Evolutionary conservation across 208 protist species (phyloP).

Genomic region (Trypanosoma boissoni): DNA sequence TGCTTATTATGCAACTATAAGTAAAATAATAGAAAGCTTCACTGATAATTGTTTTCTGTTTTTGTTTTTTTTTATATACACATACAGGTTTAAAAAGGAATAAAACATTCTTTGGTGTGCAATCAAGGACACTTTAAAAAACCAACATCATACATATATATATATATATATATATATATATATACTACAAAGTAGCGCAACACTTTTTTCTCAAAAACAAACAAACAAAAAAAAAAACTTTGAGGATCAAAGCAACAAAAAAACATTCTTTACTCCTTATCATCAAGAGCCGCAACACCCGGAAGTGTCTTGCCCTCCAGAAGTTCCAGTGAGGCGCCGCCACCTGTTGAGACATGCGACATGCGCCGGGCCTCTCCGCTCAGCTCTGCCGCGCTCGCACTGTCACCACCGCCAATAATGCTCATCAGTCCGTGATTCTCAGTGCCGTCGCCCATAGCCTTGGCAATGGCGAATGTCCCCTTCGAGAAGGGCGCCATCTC

Average conservation of each 20-base stretch:
- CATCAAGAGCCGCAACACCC: slow-evolving; percentile 84
- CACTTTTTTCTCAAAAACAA: neutral
- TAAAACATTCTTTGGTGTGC: neutral
- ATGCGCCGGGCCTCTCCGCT: slow-evolving; percentile 91
- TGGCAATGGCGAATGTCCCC: slow-evolving; percentile 89
- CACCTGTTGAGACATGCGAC: slow-evolving; percentile 98
- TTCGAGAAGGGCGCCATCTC: slow-evolving; percentile 96
- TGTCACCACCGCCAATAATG: slow-evolving; percentile 97
- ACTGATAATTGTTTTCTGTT: too few relatives aligned
- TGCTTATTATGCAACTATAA: too few relatives aligned
- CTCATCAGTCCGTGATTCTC: slow-evolving; percentile 66
- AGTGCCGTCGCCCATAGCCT: slow-evolving; percentile 69
- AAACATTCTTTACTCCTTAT: slow-evolving; percentile 58
- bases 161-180: neutral
- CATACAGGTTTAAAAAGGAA: neutral
- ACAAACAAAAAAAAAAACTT: neutral
- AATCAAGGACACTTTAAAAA: neutral
- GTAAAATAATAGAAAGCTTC: too few relatives aligned
- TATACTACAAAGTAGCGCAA: neutral
- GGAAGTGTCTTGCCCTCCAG: slow-evolving; percentile 97
- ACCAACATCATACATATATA: neutral
- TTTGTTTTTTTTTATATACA: neutral
- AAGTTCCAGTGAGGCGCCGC: slow-evolving; percentile 99
- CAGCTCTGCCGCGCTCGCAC: slow-evolving; percentile 92
- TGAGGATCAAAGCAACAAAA: neutral